Percentiles rank a stretch among this genome's conserved stretches.
Evolutionary conservation across 2,329 filamentous ascomycete species (phyloP).

Genomic region (Arthrobotrys sinensis): DNA sequence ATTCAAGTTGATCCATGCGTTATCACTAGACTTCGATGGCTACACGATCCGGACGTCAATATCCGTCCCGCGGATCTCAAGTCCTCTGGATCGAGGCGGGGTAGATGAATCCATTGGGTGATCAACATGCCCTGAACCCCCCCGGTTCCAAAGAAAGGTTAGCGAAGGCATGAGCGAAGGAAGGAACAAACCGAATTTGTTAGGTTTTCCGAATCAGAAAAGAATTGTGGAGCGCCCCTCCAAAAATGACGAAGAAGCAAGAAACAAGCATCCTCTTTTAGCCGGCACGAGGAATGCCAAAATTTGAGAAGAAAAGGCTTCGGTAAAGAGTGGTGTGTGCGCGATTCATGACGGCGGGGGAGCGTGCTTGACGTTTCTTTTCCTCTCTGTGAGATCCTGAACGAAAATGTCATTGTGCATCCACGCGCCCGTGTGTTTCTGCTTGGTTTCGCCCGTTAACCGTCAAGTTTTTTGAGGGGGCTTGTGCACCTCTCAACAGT

Average conservation of each 20-base stretch:
- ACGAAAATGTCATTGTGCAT: conserved; percentile 23
- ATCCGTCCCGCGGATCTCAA: conserved; percentile 21
- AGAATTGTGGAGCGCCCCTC: conserved; percentile 18
- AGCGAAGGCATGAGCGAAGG: neutral
- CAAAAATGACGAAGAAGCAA: conserved; percentile 10
- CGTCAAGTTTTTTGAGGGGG: conserved; percentile 2
- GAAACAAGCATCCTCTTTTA: neutral
- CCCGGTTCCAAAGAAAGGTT: conserved; percentile 26
- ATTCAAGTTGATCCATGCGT: conserved; percentile 28
- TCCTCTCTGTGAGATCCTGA: conserved; percentile 2
- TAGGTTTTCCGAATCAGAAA: conserved; percentile 25
- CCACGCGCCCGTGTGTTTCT: conserved; percentile 23
- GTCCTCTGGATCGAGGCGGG: conserved; percentile 47
- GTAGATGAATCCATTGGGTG: conserved; percentile 30
- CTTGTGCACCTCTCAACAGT: conserved; percentile 26
- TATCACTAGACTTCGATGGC: conserved; percentile 40
- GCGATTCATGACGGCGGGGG: conserved; percentile 11
- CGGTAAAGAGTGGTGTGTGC: neutral
- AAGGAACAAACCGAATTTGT: conserved; percentile 33
- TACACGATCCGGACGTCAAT: conserved; percentile 20
- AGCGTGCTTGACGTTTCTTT: neutral
- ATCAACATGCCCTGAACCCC: conserved; percentile 8
- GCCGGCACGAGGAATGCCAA: conserved; percentile 22
- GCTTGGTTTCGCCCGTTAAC: conserved; percentile 22
- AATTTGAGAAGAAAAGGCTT: neutral